Evolutionary conservation across 352 stramenopile species (phyloP), one percentile per base, ranked within the genome.

Genomic region (Phytopythium ostracodes): DNA sequence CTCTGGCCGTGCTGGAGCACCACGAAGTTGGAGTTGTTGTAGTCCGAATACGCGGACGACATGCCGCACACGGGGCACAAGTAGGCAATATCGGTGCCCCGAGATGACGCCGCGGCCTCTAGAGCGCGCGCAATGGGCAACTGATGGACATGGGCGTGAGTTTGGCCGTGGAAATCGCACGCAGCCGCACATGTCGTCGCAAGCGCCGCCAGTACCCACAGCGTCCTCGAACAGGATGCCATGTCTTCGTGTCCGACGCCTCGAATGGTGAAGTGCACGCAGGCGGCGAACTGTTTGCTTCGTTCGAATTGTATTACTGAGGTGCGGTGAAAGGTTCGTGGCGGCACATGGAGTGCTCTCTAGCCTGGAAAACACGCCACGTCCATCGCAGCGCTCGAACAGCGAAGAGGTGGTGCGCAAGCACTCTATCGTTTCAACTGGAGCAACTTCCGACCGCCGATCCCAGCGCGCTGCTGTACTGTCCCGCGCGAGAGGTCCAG

Each of bases 41-140:
- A 76, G 60, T 67, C 65, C 15, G 53, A 11, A 52, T 56, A 56
- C 6, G 31, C 38, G 40, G 71, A 76, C 50, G 61, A 60, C 56
- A 84, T 87, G 66, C 77, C 76, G 51, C 81, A 91, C 40, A 91
- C 81, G 29, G 81, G 81, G 49, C 81, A 91, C 56, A 70, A 77
- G 31, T 57, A 57, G 38, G 87, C 67, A 22, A 77, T 59, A 20
- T 63, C 81, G 0, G 81, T 79, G 63, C 81, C 75, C 62, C 85
- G 81, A 69, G 88, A 91, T 53, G 86, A 81, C 60, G 70, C 76
- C 65, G 91, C 85, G 18, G 76, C 80, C 42, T 72, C 60, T 57
- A 90, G 74, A 58, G 89, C 78, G 20, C 75, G 65, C 36, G 75
- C 57, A 56, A 72, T 53, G 3, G 58, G 62, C 35, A 76, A 76